These are phyloP conservation scores for Inonotus hispidus DNA, from an alignment of 1,284 basidiomycete species.

Conservation along the genomic window DNA sequence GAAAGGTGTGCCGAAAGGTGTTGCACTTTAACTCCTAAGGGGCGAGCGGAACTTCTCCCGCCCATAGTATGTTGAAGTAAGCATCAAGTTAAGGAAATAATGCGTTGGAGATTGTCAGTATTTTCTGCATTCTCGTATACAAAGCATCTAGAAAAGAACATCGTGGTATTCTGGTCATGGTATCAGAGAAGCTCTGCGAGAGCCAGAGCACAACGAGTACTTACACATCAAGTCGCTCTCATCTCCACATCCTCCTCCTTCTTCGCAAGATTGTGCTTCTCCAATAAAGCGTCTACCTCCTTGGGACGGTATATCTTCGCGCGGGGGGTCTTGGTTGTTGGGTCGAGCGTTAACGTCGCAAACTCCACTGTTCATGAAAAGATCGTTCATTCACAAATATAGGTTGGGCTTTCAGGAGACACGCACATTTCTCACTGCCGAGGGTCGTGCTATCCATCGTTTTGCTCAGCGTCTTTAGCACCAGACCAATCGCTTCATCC, in stretches of 20 bases:
- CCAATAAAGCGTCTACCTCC: conserved; percentile 86
- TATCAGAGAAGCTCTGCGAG: background rate
- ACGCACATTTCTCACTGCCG: conserved; percentile 89
- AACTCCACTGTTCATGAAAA: conserved; percentile 76
- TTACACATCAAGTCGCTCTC: conserved; percentile 2
- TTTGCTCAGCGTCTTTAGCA: conserved; percentile 96
- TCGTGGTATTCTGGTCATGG: too few relatives aligned
- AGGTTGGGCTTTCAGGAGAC: background rate
- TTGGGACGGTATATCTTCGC: conserved; percentile 90
- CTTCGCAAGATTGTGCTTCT: conserved; percentile 82
- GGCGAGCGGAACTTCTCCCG: too few relatives aligned
- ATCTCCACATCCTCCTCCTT: conserved; percentile 52
- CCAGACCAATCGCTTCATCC: conserved; percentile 88
- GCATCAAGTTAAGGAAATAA: too few relatives aligned
- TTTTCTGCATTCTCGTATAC: too few relatives aligned
- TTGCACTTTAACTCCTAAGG: too few relatives aligned
- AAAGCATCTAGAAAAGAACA: too few relatives aligned
- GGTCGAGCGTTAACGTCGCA: conserved; percentile 85
- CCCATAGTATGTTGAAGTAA: too few relatives aligned
- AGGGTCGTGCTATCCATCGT: conserved; percentile 99
- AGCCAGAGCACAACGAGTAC: background rate
- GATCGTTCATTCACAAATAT: background rate
- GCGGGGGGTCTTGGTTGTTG: conserved; percentile 71
- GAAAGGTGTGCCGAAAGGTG: too few relatives aligned
- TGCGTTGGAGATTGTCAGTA: too few relatives aligned